Conservation (phyloP, 2,329 filamentous ascomycete genomes). For the Arthrobotrys megalospora region DNA sequence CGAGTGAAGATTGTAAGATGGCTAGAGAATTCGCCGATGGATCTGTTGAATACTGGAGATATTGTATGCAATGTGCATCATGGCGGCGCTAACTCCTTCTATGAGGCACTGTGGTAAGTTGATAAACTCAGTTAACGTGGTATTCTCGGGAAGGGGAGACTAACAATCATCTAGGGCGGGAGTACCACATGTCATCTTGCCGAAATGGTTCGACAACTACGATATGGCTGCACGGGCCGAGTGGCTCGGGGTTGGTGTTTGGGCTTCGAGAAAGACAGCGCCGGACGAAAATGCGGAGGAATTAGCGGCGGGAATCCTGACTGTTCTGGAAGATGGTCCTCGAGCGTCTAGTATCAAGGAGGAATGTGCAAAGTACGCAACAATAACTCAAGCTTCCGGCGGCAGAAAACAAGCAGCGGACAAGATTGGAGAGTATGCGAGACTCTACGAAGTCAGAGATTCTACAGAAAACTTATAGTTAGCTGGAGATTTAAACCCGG, state of each 20-base stretch:
- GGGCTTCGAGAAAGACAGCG: constrained; percentile 57
- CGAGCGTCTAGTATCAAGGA: constrained; percentile 25
- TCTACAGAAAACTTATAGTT: constrained; percentile 45
- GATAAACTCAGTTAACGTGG: neutral
- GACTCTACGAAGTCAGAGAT: constrained; percentile 31
- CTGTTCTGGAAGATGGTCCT: constrained; percentile 34
- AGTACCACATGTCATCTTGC: constrained; percentile 62
- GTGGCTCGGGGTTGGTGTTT: constrained; percentile 61
- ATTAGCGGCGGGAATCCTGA: constrained; percentile 36
- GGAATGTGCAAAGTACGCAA: constrained; percentile 44
- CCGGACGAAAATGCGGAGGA: constrained; percentile 60
- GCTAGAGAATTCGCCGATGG: constrained; percentile 58
- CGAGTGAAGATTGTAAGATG: constrained; percentile 58
- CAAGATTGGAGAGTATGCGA: constrained; percentile 57
- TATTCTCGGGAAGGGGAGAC: neutral
- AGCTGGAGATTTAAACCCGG: neutral
- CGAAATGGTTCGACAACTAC: constrained; percentile 63
- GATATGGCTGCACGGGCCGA: constrained; percentile 62
- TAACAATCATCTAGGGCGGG: constrained; percentile 53
- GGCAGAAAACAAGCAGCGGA: constrained; percentile 55
- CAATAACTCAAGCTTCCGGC: constrained; percentile 33
- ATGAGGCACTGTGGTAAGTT: constrained; percentile 67
- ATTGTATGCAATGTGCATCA: constrained; percentile 69
- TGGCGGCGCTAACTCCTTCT: constrained; percentile 70
- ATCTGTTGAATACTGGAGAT: constrained; percentile 67